Evolutionary conservation across 2,329 filamentous ascomycete species (phyloP), one percentile per base, ranked within the genome.

Genomic region (Zymoseptoria crescenta): DNA sequence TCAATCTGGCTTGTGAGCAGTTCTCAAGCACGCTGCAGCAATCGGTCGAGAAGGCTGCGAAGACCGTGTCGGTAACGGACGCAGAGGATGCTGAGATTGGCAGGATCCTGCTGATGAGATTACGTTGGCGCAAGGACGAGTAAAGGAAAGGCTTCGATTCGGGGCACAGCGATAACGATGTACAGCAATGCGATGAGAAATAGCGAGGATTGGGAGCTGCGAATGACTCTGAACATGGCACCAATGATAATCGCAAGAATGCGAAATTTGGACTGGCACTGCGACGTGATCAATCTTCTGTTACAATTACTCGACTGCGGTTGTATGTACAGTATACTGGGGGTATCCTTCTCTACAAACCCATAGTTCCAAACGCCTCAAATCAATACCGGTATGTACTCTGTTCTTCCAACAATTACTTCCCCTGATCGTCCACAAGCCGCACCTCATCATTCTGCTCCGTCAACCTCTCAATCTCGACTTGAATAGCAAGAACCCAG

Each of bases 401-500:
- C 35, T 24, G 5, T 13, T 45, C 13, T 45, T n/a, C n/a, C 35
- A 45, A 45, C 51, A 30, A 10, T 55, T 28, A 55, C 8, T 55
- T 48, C 13, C 29, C 53, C 53, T 49, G 9, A 41, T 57, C 60
- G 49, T 66, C 62, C 6, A 71, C 64, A 62, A 82, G 71, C 53
- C 80, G 74, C 52, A 82, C 74, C 64, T 85, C 82, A 60, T 82
- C 79, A 8, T 58, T 75, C 65, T 84, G 81, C 61, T 80, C 78
- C 13, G 71, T 74, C 57, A 64, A 58, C 54, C 83, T 74, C 73
- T 87, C 85, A 69, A 87, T 87, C 74, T 87, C 85, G 62, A 83
- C 83, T 56, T 81, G 81, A 59, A 87, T 83, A 41, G 79, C 83
- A 69, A 87, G 72, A 24, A 88, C 85, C 85, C 85, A 88, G 65